A percentile compares a stretch with the other conserved stretches of the same genome.
These are phyloP conservation scores for Plasmodium vinckei DNA, from an alignment of 169 alveolate species.

Conservation along the genomic window DNA sequence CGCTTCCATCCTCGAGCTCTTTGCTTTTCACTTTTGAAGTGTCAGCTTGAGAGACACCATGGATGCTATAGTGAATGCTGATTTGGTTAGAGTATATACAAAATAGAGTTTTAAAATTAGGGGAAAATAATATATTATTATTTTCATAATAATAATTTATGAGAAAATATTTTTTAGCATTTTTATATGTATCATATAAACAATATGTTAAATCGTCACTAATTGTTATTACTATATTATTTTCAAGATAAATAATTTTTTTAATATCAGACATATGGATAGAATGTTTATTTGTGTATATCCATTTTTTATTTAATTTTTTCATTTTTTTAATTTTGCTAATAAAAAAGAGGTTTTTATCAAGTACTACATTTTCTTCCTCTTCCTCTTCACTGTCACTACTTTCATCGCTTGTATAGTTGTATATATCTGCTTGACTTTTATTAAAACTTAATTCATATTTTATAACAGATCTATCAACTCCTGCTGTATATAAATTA, in stretches of 20 bases:
- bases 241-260: conserved; percentile 3
- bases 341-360: conserved; percentile 8
- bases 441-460: background rate
- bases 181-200: background rate
- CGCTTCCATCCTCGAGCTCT: background rate
- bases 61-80: conserved; percentile 9
- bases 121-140: conserved; percentile 14
- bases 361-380: no score
- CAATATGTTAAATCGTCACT: conserved; percentile 66
- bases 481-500: conserved; percentile 35
- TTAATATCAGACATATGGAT: conserved; percentile 47
- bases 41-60: background rate
- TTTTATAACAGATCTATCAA: conserved; percentile 37
- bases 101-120: conserved; percentile 16
- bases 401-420: background rate
- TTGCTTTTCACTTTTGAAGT: background rate
- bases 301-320: conserved; percentile 30
- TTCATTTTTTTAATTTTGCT: conserved; percentile 15
- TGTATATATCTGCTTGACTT: no score
- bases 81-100: conserved; percentile 24
- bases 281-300: conserved; percentile 12
- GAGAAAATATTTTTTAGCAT: conserved; percentile 1
- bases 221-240: background rate
- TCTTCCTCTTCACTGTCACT: background rate
- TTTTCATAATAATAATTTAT: background rate